phyloP scores from a whole-genome alignment of 805 yeast genomes.

The Kluyveromyces wickerhamii region DNA sequence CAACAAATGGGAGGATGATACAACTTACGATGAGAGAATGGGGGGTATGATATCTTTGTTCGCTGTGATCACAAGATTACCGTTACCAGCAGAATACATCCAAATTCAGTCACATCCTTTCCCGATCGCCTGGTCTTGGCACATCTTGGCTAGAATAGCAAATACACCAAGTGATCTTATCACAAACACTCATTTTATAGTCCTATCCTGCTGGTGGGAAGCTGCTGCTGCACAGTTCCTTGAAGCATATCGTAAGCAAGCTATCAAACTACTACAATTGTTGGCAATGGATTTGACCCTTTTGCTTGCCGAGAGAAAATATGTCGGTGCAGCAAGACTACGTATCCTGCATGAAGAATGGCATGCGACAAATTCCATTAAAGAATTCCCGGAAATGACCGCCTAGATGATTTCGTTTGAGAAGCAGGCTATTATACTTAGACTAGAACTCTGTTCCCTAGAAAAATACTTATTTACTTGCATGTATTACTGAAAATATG shows the following conservation, averaged over 20 bases:
- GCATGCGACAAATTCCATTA: slow-evolving; percentile 39
- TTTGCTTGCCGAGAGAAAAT: slow-evolving; percentile 42
- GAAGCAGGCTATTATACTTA: too few species aligned
- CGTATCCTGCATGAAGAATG: slow-evolving; percentile 77
- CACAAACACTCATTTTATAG: slow-evolving; percentile 61
- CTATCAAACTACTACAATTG: slow-evolving; percentile 45
- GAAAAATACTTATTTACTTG: not conserved
- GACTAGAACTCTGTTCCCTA: too few species aligned
- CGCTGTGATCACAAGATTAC: slow-evolving; percentile 59
- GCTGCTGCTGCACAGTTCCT: slow-evolving; percentile 54
- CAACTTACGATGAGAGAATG: slow-evolving; percentile 74
- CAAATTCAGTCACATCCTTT: slow-evolving; percentile 39
- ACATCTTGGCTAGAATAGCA: slow-evolving; percentile 58
- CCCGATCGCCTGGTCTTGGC: slow-evolving; percentile 58
- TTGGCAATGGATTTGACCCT: slow-evolving; percentile 46
- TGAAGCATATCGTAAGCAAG: slow-evolving; percentile 61
- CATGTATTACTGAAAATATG: not conserved
- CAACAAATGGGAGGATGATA: slow-evolving; percentile 44
- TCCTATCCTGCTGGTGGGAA: slow-evolving; percentile 89
- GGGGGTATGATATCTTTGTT: slow-evolving; percentile 80
- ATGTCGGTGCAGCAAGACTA: slow-evolving; percentile 74
- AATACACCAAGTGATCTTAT: slow-evolving; percentile 47
- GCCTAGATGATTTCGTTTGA: too few species aligned
- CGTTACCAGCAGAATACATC: slow-evolving; percentile 27
- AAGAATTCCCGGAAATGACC: slow-evolving; percentile 32